Evolutionary conservation across 768 basidiomycete species (phyloP).

Genomic region (Holtermanniella nyarrowii): DNA sequence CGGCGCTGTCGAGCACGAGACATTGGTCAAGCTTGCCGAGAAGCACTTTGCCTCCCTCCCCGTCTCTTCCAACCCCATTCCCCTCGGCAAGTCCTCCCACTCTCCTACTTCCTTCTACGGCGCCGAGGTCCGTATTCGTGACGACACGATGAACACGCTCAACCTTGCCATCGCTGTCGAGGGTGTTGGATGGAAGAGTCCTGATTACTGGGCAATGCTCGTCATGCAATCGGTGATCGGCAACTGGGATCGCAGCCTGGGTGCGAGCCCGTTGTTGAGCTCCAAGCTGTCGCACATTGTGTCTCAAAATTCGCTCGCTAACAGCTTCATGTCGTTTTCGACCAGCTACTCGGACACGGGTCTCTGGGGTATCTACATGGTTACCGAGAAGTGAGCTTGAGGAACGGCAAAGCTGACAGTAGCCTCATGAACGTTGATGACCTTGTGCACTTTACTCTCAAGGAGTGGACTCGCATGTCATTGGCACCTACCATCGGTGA

Average conservation of each 20-base stretch:
- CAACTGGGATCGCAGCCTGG: constrained; percentile 97
- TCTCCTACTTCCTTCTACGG: constrained; percentile 75
- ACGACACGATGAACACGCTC: constrained; percentile 78
- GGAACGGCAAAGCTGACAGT: background rate
- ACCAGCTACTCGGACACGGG: constrained; percentile 98
- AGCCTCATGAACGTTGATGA: constrained; percentile 80
- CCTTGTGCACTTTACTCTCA: constrained; percentile 81
- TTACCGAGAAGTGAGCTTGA: constrained; percentile 65
- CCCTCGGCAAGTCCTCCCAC: constrained; percentile 69
- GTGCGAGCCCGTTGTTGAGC: constrained; percentile 76
- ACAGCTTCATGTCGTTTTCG: constrained; percentile 98
- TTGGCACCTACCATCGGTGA: constrained; percentile 70
- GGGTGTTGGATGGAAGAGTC: constrained; percentile 93
- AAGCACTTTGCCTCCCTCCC: constrained; percentile 85
- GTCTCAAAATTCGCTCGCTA: constrained; percentile 88
- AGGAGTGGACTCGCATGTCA: constrained; percentile 93
- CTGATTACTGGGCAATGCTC: constrained; percentile 99
- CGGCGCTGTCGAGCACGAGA: constrained; percentile 83
- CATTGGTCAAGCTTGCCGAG: constrained; percentile 89
- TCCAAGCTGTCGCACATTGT: constrained; percentile 86
- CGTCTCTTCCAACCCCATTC: constrained; percentile 74
- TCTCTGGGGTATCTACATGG: constrained; percentile 96
- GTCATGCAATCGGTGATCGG: constrained; percentile 96
- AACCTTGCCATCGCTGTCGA: constrained; percentile 96
- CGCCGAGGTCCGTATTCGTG: constrained; percentile 87